Base-by-base conservation (phyloP, 148 eudicot genomes). In the Polygonum aviculare region DNA sequence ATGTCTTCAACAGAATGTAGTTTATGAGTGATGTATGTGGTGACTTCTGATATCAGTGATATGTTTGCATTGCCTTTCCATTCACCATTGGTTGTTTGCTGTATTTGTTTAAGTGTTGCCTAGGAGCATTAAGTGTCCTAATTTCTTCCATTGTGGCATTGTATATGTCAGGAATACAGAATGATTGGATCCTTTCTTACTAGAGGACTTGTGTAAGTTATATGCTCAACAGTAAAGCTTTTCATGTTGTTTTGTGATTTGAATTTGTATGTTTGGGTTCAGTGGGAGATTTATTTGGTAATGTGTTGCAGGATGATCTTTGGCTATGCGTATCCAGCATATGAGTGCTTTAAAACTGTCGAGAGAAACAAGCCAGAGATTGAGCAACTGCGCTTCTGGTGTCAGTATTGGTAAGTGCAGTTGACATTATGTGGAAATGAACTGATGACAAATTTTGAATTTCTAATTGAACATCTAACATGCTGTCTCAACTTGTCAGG, bases 321-420 rank as follows among this genome's bases (percentile, higher is more conserved):
- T 77, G 98, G 98, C 14, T 94, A 94, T 87, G 93, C 87, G 49
- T 94, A 92, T 82, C 98, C 98, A 21, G 98, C 98, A 21, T 94
- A 94, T 60, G 94, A 92, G 83, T 94, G 98, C 78, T 92, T 71
- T 77, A 94, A 94, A 78, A 78, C 92, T 9, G 93, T 94, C 75
- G 98, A 94, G 83, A 82, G 57, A 86, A 94, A 94, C 86, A 94
- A 89, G 78, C 96, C 98, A 26, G 92, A 94, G 15, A 89, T 94
- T 70, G 97, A 94, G 83, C 92, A 89, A 65, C 89, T 94, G 55
- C 93, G 91, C 12, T 94, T 94, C 83, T 94, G 97, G 98, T 94
- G 97, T 86, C 97, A 92, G 76, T 92, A 92, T 72, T 94, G 98
- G 98, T 94, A 90, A 57, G 57, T 72, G 75, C 54, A 48, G 14